Evolutionary conservation across 1,284 basidiomycete genomes (phyloP).

Genomic region (Leccinum cinnamomeum): DNA sequence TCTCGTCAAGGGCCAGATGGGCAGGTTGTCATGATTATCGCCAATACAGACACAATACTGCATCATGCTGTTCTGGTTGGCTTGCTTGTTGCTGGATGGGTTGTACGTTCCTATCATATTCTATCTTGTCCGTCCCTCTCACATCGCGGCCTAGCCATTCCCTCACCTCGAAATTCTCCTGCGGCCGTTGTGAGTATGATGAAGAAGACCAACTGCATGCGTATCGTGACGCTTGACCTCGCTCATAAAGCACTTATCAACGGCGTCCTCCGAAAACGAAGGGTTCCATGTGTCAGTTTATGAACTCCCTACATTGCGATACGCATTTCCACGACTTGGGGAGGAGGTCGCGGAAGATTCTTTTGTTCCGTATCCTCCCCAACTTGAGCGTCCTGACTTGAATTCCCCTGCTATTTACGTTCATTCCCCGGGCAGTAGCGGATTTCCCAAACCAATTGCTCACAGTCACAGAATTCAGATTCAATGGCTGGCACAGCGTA

Average conservation of each 20-base stretch:
- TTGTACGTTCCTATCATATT: conserved; percentile 17
- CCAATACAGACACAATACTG: conserved; percentile 36
- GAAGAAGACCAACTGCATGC: conserved; percentile 30
- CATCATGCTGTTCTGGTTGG: conserved; percentile 35
- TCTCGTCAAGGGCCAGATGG: conserved; percentile 21
- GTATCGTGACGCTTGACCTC: conserved; percentile 32
- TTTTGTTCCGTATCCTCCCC: conserved; percentile 32
- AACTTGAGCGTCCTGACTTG: conserved; percentile 10
- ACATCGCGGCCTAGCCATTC: conserved; percentile 33
- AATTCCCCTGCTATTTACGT: conserved; percentile 31
- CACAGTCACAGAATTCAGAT: conserved; percentile 27
- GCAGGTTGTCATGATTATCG: conserved; percentile 36
- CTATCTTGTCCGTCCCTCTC: background rate
- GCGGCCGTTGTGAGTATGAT: conserved; percentile 35
- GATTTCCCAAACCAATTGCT: conserved; percentile 37
- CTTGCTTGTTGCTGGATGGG: conserved; percentile 33
- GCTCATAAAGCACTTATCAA: conserved; percentile 31
- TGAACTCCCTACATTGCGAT: conserved; percentile 33
- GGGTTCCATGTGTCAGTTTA: conserved; percentile 14
- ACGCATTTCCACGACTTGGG: conserved; percentile 37
- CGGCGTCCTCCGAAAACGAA: conserved; percentile 14
- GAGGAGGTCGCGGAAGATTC: conserved; percentile 25
- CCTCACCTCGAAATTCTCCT: conserved; percentile 35
- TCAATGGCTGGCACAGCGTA: conserved; percentile 22
- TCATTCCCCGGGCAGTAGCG: conserved; percentile 42